Conservation (phyloP, 148 eudicot genomes). For the Chenopodium album region DNA sequence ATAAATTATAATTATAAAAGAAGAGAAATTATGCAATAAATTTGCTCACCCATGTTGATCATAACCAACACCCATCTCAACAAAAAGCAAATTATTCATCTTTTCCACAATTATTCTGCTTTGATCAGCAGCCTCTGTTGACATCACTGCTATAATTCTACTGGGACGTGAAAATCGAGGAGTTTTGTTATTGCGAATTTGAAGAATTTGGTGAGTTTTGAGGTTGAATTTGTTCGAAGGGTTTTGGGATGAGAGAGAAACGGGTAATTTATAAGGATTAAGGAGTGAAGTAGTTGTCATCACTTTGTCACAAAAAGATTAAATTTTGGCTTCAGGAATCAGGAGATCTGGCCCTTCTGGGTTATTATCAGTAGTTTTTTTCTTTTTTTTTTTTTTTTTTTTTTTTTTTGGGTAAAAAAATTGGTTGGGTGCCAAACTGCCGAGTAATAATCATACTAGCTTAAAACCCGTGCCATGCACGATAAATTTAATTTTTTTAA, state of each 20-base stretch:
- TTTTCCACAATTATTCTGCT: slow-evolving; percentile 15
- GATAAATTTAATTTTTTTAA: no score
- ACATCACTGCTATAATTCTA: slow-evolving; percentile 11
- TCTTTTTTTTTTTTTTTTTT: no score
- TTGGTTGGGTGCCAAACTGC: no score
- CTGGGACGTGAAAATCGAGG: slow-evolving; percentile 33
- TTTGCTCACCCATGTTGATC: slow-evolving; percentile 84
- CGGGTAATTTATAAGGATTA: slow-evolving; percentile 2
- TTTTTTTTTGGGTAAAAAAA: no score
- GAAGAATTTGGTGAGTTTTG: slow-evolving; percentile 8
- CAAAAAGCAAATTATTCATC: slow-evolving; percentile 69
- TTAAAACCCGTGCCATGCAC: no score
- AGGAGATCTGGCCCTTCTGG: no score
- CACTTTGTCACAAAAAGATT: background rate
- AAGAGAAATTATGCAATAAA: background rate
- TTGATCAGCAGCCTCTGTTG: slow-evolving; percentile 32
- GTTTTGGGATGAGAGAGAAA: background rate
- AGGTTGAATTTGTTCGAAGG: background rate
- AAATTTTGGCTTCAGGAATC: background rate
- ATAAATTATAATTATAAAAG: no score
- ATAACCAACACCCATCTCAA: slow-evolving; percentile 98
- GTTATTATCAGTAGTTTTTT: no score
- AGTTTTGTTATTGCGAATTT: background rate
- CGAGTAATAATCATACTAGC: no score
- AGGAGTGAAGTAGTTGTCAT: slow-evolving; percentile 7